Conservation (phyloP, 768 basidiomycete genomes). For the Albatrellus ellisii region DNA sequence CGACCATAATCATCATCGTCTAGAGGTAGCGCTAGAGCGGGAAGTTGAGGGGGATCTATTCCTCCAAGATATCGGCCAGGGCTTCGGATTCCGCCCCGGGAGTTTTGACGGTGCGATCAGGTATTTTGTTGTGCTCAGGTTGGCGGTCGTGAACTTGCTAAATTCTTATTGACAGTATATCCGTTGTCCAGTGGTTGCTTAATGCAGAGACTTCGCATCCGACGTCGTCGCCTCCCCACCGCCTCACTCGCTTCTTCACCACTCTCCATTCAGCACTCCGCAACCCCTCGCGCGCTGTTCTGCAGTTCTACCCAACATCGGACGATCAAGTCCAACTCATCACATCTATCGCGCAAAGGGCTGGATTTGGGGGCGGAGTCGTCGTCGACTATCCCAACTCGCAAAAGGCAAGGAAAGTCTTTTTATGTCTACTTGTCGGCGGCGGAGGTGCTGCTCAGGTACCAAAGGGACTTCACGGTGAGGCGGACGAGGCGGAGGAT, state of each 20-base stretch:
- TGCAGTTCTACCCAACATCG: conserved; percentile 94
- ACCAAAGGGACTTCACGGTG: conserved; percentile 67
- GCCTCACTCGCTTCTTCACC: conserved; percentile 80
- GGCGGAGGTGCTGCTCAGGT: conserved; percentile 53
- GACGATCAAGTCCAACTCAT: conserved; percentile 97
- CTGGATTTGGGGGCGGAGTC: conserved; percentile 93
- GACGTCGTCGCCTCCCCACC: conserved; percentile 82
- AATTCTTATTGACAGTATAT: conserved; percentile 49
- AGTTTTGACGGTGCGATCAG: conserved; percentile 98
- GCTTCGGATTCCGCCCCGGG: conserved; percentile 92
- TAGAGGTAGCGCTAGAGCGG: conserved; percentile 91
- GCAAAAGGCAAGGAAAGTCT: conserved; percentile 90
- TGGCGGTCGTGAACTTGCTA: not conserved
- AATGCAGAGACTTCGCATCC: conserved; percentile 91
- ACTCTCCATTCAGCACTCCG: conserved; percentile 78
- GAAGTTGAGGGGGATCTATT: conserved; percentile 96
- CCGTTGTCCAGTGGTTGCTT: conserved; percentile 96
- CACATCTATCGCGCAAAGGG: conserved; percentile 82
- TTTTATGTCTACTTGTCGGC: conserved; percentile 86
- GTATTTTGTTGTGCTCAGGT: conserved; percentile 23
- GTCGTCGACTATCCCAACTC: conserved; percentile 98
- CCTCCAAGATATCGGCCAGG: conserved; percentile 95
- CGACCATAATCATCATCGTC: not conserved
- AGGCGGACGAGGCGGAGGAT: conserved; percentile 32
- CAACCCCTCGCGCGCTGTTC: conserved; percentile 74